phyloP scores from a whole-genome alignment of 768 basidiomycete species.

The Trametes cinnabarina region DNA sequence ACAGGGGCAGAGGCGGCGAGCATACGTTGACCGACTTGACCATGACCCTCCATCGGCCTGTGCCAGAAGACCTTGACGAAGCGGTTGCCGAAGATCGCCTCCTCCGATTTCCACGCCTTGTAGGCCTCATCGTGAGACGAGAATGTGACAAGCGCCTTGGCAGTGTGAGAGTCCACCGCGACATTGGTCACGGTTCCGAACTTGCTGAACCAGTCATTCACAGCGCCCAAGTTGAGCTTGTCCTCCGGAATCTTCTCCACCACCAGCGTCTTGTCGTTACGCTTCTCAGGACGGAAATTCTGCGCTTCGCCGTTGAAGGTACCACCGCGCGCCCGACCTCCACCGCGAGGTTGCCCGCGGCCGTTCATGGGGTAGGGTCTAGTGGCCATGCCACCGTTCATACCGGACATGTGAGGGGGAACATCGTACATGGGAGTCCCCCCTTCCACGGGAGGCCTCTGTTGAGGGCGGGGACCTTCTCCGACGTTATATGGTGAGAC shows the following conservation, averaged over 20 bases:
- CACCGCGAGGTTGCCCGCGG: slow-evolving; percentile 36
- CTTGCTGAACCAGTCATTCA: slow-evolving; percentile 87
- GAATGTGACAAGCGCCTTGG: slow-evolving; percentile 88
- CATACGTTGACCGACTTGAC: slow-evolving; percentile 71
- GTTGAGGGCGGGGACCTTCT: slow-evolving; percentile 7
- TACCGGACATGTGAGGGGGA: slow-evolving; percentile 16
- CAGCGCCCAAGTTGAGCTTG: slow-evolving; percentile 69
- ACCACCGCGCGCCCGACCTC: slow-evolving; percentile 47
- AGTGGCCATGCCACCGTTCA: slow-evolving; percentile 34
- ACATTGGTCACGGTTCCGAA: slow-evolving; percentile 94
- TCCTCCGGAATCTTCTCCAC: slow-evolving; percentile 93
- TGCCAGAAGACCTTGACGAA: slow-evolving; percentile 98
- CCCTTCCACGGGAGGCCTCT: slow-evolving; percentile 2
- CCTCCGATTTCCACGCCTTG: slow-evolving; percentile 88
- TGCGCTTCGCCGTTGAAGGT: slow-evolving; percentile 65
- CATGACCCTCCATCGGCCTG: slow-evolving; percentile 88
- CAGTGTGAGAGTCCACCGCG: slow-evolving; percentile 70
- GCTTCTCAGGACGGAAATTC: slow-evolving; percentile 63
- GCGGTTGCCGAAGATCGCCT: slow-evolving; percentile 91
- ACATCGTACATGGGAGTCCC: background rate
- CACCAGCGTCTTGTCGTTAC: slow-evolving; percentile 79
- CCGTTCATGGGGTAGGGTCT: slow-evolving; percentile 30
- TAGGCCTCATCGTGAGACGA: slow-evolving; percentile 79
- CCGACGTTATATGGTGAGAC: slow-evolving; percentile 24
- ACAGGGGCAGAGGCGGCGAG: slow-evolving; percentile 79